phyloP scores from a whole-genome alignment of 1,139 yeast species.

The Candida tropicalis region DNA sequence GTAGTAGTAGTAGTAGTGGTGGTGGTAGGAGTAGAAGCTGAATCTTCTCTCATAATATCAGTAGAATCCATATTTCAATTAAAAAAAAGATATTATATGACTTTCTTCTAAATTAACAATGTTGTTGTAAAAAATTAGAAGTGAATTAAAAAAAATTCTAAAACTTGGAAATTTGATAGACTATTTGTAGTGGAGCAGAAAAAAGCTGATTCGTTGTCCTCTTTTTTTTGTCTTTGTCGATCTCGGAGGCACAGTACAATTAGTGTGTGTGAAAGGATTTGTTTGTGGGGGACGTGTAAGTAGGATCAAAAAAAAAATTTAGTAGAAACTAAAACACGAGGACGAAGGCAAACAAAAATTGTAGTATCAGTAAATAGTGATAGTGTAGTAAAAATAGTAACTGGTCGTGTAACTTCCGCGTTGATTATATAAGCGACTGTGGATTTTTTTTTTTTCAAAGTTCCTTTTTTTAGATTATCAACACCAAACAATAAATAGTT shows the following conservation, averaged over 20 bases:
- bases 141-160: background rate
- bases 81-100: too few relatives aligned
- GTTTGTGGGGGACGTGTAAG: background rate
- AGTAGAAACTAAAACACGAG: background rate
- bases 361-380: background rate
- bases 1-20: background rate
- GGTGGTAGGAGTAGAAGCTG: constrained; percentile 2
- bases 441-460: too few relatives aligned
- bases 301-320: background rate
- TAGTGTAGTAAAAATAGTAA: background rate
- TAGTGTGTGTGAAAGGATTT: background rate
- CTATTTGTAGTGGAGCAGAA: constrained; percentile 2
- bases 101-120: too few relatives aligned
- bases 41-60: constrained; percentile 1
- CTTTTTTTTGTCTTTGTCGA: constrained; percentile 6
- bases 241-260: background rate
- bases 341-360: background rate
- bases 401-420: background rate
- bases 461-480: too few relatives aligned
- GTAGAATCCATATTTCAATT: constrained; percentile 5
- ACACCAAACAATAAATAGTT: too few relatives aligned
- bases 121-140: too few relatives aligned
- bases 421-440: too few relatives aligned
- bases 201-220: constrained; percentile 13
- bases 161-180: background rate